phyloP scores from a whole-genome alignment of 306 rosid species.

The Cyclanthera cordifolia region DNA sequence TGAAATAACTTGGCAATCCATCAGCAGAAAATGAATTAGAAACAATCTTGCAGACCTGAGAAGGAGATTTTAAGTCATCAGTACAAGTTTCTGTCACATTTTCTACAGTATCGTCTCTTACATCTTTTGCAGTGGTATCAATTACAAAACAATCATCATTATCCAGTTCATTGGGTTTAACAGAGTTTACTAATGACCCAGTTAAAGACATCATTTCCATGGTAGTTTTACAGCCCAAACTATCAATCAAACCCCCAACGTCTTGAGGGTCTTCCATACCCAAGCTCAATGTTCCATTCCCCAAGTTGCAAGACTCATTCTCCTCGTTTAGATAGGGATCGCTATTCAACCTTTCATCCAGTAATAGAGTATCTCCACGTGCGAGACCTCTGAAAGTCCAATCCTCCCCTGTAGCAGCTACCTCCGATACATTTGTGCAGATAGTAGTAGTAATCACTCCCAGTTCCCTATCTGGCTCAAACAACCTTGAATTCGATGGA shows the following conservation, averaged over 20 bases:
- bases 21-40: slow-evolving; percentile 18
- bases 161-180: slow-evolving; percentile 29
- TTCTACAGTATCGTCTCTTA: slow-evolving; percentile 11
- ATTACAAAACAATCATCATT: slow-evolving; percentile 21
- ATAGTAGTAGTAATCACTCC: slow-evolving; percentile 14
- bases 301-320: slow-evolving; percentile 20
- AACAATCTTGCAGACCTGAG: slow-evolving; percentile 23
- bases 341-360: slow-evolving; percentile 21
- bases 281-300: slow-evolving; percentile 10
- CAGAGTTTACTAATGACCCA: slow-evolving; percentile 20
- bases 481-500: slow-evolving; percentile 20
- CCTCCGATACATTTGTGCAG: slow-evolving; percentile 20
- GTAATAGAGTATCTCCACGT: neutral
- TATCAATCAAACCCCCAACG: slow-evolving; percentile 19
- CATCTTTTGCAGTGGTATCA: slow-evolving; percentile 21
- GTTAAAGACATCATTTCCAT: slow-evolving; percentile 15
- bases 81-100: slow-evolving; percentile 12
- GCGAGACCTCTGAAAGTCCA: slow-evolving; percentile 3
- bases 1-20: slow-evolving; percentile 17
- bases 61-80: slow-evolving; percentile 18
- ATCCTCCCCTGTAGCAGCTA: slow-evolving; percentile 9
- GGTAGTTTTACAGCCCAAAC: slow-evolving; percentile 12
- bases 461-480: slow-evolving; percentile 17
- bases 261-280: slow-evolving; percentile 14
- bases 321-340: slow-evolving; percentile 26